These are phyloP conservation scores for Chlamydomonas urium DNA, from an alignment of 139 green algal genomes.

Conservation along the genomic window DNA sequence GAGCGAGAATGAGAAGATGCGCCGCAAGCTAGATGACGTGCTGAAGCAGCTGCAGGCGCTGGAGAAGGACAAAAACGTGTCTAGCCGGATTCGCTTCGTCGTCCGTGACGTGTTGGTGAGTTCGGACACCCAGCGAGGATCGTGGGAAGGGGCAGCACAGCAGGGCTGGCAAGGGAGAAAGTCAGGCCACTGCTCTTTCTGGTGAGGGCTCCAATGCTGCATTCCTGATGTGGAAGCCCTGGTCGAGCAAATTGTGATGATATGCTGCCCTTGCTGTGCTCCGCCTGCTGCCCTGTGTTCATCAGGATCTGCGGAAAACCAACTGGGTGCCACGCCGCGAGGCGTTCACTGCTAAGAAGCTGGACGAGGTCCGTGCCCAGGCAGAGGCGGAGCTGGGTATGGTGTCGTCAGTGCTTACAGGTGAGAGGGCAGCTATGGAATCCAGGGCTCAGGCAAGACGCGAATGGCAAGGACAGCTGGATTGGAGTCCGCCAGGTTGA, in stretches of 20 bases:
- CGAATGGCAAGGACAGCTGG: too few relatives aligned
- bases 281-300: conserved; percentile 56
- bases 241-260: too few relatives aligned
- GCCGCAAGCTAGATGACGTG: conserved; percentile 51
- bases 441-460: too few relatives aligned
- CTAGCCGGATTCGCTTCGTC: conserved; percentile 38
- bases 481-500: too few relatives aligned
- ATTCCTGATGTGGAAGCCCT: too few relatives aligned
- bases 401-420: conserved; percentile 44
- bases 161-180: too few relatives aligned
- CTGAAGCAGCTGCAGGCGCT: conserved; percentile 18
- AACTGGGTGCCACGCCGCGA: conserved; percentile 60
- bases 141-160: too few relatives aligned
- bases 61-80: conserved; percentile 18
- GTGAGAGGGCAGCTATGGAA: too few relatives aligned
- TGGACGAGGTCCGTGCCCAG: conserved; percentile 78
- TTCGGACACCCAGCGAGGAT: background rate
- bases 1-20: conserved; percentile 31
- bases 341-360: conserved; percentile 81
- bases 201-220: too few relatives aligned
- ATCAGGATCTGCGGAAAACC: conserved; percentile 59
- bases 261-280: too few relatives aligned
- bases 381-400: conserved; percentile 86
- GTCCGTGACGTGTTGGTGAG: conserved; percentile 33
- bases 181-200: background rate